These are phyloP conservation scores for Ceratocystis cubensis DNA, from an alignment of 2,329 filamentous ascomycete genomes.

Conservation along the genomic window DNA sequence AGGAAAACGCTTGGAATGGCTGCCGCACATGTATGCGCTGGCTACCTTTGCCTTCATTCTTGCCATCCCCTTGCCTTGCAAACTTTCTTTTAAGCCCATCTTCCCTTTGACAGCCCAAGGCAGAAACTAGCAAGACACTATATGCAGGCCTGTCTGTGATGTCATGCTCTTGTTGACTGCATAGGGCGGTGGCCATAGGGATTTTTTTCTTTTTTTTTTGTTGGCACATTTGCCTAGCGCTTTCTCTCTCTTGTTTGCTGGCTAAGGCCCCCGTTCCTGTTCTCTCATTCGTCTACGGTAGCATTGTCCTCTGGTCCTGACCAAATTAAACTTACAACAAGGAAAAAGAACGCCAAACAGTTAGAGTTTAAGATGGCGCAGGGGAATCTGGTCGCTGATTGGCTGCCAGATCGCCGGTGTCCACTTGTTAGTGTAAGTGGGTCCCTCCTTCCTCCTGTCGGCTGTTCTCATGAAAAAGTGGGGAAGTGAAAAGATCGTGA, in stretches of 20 bases:
- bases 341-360: not conserved
- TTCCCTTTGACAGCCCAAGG: not conserved
- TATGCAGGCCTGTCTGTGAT: not conserved
- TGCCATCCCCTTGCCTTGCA: not conserved
- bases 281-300: not conserved
- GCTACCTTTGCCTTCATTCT: not conserved
- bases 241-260: not conserved
- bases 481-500: not conserved
- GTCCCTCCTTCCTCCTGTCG: too few relatives aligned
- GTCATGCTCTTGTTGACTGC: not conserved
- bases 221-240: too few relatives aligned
- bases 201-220: too few relatives aligned
- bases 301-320: constrained; percentile 7
- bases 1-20: constrained; percentile 1
- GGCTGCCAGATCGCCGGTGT: not conserved
- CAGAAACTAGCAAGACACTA: not conserved
- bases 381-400: constrained; percentile 2
- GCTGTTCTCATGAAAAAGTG: not conserved
- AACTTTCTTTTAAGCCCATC: too few relatives aligned
- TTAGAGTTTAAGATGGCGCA: constrained; percentile 10
- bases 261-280: not conserved
- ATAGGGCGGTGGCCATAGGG: not conserved
- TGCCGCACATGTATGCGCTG: not conserved
- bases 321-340: constrained; percentile 8
- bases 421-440: not conserved